Evolutionary conservation across 2,329 filamentous ascomycete species (phyloP).

Genomic region (Diatrype stigma): DNA sequence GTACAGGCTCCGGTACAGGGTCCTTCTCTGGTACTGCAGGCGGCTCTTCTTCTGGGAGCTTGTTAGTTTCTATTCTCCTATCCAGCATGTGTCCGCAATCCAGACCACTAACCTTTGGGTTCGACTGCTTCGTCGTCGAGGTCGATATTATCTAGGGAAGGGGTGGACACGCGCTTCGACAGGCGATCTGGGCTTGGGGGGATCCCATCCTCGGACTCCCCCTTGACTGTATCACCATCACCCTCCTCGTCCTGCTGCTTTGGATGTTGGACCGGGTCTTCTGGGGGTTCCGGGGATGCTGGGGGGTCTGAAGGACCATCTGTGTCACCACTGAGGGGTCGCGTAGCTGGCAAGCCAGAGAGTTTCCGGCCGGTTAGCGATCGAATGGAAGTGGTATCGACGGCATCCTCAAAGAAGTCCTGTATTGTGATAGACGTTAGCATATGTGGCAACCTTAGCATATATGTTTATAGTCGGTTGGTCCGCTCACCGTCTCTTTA

Average conservation of each 20-base stretch:
- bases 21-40: not conserved
- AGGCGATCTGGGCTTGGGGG: constrained; percentile 31
- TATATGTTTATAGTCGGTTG: constrained; percentile 4
- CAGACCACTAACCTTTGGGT: constrained; percentile 15
- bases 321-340: constrained; percentile 22
- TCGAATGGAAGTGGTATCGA: constrained; percentile 60
- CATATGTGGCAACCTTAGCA: not conserved
- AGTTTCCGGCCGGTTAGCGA: constrained; percentile 55
- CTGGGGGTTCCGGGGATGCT: constrained; percentile 14
- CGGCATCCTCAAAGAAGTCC: constrained; percentile 82
- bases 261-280: constrained; percentile 4
- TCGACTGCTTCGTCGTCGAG: constrained; percentile 13
- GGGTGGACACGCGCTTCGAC: constrained; percentile 40
- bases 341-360: constrained; percentile 30
- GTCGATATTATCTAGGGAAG: constrained; percentile 58
- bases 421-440: constrained; percentile 29
- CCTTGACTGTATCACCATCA: constrained; percentile 8
- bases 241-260: constrained; percentile 23
- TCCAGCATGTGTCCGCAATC: not conserved
- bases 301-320: constrained; percentile 10
- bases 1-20: too few relatives aligned
- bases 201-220: constrained; percentile 4
- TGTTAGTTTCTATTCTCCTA: constrained; percentile 1
- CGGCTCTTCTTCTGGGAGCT: constrained; percentile 6
- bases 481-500: constrained; percentile 34